These are phyloP conservation scores for Pseudoperonospora humuli DNA, from an alignment of 352 stramenopile species.

Conservation along the genomic window DNA sequence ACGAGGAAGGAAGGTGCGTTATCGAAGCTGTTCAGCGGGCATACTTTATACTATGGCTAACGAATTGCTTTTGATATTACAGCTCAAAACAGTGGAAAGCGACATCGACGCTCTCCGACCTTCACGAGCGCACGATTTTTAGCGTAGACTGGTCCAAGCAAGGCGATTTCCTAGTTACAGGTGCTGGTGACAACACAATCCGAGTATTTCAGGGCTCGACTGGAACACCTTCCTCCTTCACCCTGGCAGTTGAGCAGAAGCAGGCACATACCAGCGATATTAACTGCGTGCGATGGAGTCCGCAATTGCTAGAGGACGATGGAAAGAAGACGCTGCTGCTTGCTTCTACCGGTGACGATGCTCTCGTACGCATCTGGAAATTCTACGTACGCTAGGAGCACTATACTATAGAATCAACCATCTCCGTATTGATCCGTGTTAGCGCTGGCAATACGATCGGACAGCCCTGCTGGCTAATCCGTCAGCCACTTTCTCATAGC, in stretches of 20 bases:
- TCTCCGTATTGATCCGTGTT: no score
- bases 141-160: conserved; percentile 88
- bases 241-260: conserved; percentile 54
- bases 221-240: conserved; percentile 30
- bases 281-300: conserved; percentile 78
- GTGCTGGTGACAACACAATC: conserved; percentile 88
- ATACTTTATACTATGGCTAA: not conserved
- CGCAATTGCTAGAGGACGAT: conserved; percentile 20
- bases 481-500: no score
- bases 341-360: conserved; percentile 59
- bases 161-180: conserved; percentile 84
- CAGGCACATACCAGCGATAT: conserved; percentile 63
- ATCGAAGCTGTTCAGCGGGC: not conserved
- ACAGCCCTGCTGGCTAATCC: no score
- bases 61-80: not conserved
- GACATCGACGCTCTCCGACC: conserved; percentile 65
- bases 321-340: conserved; percentile 41
- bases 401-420: no score
- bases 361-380: conserved; percentile 58
- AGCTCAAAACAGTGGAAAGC: conserved; percentile 79
- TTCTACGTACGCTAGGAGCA: conserved; percentile 30
- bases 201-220: conserved; percentile 63
- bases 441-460: no score
- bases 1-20: conserved; percentile 37
- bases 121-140: conserved; percentile 89